A percentile compares a stretch with the other conserved stretches of the same genome.
Evolutionary conservation across 73 alveolate species (phyloP).

Genomic region (Paramecium octaurelia): DNA sequence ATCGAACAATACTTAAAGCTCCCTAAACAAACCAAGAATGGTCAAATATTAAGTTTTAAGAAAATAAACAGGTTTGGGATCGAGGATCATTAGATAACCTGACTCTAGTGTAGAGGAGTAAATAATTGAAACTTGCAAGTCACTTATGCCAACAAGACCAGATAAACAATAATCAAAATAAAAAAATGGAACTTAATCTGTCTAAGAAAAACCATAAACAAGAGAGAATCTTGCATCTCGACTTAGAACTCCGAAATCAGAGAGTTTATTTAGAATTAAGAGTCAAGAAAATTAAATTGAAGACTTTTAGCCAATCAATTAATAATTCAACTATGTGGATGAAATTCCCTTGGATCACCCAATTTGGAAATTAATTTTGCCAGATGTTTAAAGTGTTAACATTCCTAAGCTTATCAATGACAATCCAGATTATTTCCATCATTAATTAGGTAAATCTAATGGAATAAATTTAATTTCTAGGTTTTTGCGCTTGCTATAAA

Average conservation of each 20-base stretch:
- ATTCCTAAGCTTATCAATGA: slow-evolving; percentile 26
- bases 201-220: background rate
- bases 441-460: background rate
- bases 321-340: slow-evolving; percentile 16
- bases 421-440: slow-evolving; percentile 40
- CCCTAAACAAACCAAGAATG: background rate
- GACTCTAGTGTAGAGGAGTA: background rate
- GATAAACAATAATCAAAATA: slow-evolving; percentile 11
- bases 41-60: background rate
- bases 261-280: background rate
- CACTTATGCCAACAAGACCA: background rate
- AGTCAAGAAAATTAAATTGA: background rate
- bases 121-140: slow-evolving; percentile 4
- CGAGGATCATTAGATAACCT: background rate
- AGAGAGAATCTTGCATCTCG: background rate
- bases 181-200: background rate
- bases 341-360: slow-evolving; percentile 48
- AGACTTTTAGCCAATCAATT: background rate
- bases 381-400: background rate
- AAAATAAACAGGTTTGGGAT: slow-evolving; percentile 25
- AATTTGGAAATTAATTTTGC: slow-evolving; percentile 27
- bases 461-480: background rate
- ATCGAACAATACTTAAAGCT: background rate
- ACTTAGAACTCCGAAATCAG: slow-evolving; percentile 35
- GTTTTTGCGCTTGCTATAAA: slow-evolving; percentile 45